phyloP scores from a whole-genome alignment of 164 flowering plant genomes.

The Santalum album region DNA sequence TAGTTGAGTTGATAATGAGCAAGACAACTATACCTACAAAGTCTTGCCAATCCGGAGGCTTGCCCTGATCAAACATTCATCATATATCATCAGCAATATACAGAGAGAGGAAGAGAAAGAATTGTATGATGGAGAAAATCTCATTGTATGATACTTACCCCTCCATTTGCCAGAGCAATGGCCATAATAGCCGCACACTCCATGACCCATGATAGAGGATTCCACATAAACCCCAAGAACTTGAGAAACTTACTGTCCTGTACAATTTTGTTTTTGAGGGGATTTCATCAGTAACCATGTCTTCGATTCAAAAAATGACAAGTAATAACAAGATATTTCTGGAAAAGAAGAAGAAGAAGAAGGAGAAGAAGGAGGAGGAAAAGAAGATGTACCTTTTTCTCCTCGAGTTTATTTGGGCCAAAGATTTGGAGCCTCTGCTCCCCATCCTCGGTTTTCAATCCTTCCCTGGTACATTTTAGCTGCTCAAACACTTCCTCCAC shows the following conservation, averaged over 20 bases:
- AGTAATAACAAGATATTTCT: too few species aligned
- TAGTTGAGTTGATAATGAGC: neutral
- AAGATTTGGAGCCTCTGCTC: neutral
- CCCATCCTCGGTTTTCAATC: neutral
- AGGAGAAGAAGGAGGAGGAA: too few species aligned
- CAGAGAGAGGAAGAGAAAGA: too few species aligned
- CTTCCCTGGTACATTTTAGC: slow-evolving; percentile 3
- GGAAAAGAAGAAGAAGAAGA: too few species aligned
- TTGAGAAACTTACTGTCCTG: neutral
- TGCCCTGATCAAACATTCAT: too few species aligned
- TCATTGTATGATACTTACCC: too few species aligned
- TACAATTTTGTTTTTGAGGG: too few species aligned
- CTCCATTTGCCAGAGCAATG: slow-evolving; percentile 1
- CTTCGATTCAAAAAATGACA: too few species aligned
- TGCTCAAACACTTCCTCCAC: slow-evolving; percentile 4
- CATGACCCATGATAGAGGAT: slow-evolving; percentile 2
- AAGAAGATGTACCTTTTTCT: slow-evolving; percentile 5
- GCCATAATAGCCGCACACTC: slow-evolving; percentile 2
- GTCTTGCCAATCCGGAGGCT: slow-evolving; percentile 3
- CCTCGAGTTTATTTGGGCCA: neutral
- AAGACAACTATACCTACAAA: neutral
- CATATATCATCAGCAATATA: too few species aligned
- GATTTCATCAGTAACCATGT: too few species aligned
- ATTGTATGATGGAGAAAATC: too few species aligned
- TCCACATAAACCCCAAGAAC: slow-evolving; percentile 2